Base-by-base conservation (phyloP, 495 filamentous ascomycete species). In the Rhypophila decipiens region DNA sequence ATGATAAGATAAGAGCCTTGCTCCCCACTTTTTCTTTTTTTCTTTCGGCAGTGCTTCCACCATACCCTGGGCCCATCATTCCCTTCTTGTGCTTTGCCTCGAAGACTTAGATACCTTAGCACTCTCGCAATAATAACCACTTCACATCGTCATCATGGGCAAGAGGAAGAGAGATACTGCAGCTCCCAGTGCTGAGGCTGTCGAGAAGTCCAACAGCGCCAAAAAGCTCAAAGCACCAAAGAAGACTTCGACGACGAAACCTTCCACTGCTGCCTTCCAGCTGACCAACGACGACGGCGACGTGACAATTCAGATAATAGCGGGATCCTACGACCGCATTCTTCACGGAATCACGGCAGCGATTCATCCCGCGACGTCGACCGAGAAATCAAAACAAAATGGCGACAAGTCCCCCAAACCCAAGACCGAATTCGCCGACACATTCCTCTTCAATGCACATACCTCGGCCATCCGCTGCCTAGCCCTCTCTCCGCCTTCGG, bases 381-480 rank as follows among this genome's bases (percentile, higher is more conserved):
- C 29, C 9, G 10, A 19, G 0, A 24, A 44, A 1, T 43, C 22
- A 51, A 56, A 41, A 23, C 13, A 36, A 42, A 51, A 45, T 24
- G 35, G 42, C 27, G n/a, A 27, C 15, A 22, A 36, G 24, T 35
- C 49, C 39, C 5, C 43, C 23, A 21, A 33, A 24, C 9, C 24
- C 4, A 44, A 69, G 10, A 74, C 84, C 55, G 68, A 83, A 58
- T 97, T 96, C 62, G 75, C 86, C 49, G 93, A 99, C 66, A 90
- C 85, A 5, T 99, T 99, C 70, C 79, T 99, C 45, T 95, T 99
- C 75, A 84, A 87, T 64, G 89, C 94, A 20, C 93, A 99, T 70
- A 74, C 79, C 39, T 90, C 90, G 21, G 79, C 94, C 24, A 90
- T 99, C 64, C 84, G 89, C 56, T 91, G 87, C 58, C 75, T 99